Evolutionary conservation across 2,329 filamentous ascomycete genomes (phyloP).

Genomic region (Cytospora leucostoma): DNA sequence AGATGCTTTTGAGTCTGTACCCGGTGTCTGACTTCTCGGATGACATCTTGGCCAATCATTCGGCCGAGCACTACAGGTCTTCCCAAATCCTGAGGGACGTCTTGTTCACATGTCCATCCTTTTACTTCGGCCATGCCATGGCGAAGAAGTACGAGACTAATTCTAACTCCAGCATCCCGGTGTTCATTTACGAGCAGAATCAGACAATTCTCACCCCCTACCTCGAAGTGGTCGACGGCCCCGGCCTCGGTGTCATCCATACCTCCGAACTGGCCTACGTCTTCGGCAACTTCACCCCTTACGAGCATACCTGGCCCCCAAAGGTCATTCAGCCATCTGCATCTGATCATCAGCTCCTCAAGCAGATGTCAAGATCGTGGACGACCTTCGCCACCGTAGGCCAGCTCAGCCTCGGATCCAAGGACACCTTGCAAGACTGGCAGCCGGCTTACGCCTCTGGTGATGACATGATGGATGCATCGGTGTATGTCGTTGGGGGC

Average conservation of each 20-base stretch:
- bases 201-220: constrained; percentile 8
- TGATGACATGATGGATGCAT: too few species aligned
- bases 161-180: background rate
- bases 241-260: constrained; percentile 10
- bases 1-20: constrained; percentile 1
- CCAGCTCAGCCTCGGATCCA: background rate
- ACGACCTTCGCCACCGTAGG: constrained; percentile 8
- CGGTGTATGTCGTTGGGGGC: constrained; percentile 3
- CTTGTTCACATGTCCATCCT: constrained; percentile 7
- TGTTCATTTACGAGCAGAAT: constrained; percentile 8
- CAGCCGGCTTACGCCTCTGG: background rate
- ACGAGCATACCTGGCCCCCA: background rate
- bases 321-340: background rate
- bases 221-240: background rate
- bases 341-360: background rate
- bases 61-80: constrained; percentile 1
- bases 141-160: background rate
- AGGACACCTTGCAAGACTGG: constrained; percentile 6
- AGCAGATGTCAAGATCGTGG: constrained; percentile 9
- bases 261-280: constrained; percentile 8
- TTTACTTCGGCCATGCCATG: constrained; percentile 14
- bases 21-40: constrained; percentile 3
- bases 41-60: background rate
- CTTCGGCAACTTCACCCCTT: constrained; percentile 10
- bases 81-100: constrained; percentile 5